Evolutionary conservation across 2,329 filamentous ascomycete species (phyloP), one percentile per base, ranked within the genome.

Genomic region (Diplodia mutila): DNA sequence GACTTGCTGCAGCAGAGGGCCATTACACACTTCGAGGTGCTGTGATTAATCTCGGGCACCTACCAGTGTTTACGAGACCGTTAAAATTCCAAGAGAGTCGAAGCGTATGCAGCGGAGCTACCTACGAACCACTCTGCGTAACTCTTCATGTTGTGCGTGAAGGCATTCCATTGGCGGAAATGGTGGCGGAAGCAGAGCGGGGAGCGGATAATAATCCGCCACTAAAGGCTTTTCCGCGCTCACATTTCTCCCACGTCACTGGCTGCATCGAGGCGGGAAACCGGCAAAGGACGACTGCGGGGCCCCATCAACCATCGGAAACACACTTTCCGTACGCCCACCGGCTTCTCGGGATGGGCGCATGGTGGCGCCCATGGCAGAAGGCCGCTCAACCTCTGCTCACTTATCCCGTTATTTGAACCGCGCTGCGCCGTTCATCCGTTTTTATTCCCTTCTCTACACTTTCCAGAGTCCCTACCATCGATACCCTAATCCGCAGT

Each of bases 181-280:
- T 29, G 7, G 27, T n/a, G 27, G 42, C 46, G 59, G 59, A 4
- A 21, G 12, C 59, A 32, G 59, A 51, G 23, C 27, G 25, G 25
- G 16, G 3, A 7, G 61, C 61, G 61, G 61, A 65, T 65, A 54
- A 54, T 14, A 42, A 65, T 65, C 61, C 61, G 61, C 32, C 4
- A 18, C n/a, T n/a, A n/a, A 25, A 4, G 0, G 4, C 2, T 64
- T 64, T 32, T 64, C 61, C 61, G 61, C 46, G n/a, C 1, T 18
- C 12, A 32, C 3, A 21, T 8, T 9, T 23, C 29, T 27, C 23
- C 0, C 16, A 63, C 25, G 46, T 29, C 21, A 49, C 46, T 51
- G 29, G 29, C 46, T 46, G 18, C 52, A 18, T 6, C 18, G 6
- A 11, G 2, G 34, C 37, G 57, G 42, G 18, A 61, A 34, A 8